Evolutionary conservation across 805 yeast species (phyloP).

Genomic region (Brettanomyces naardenensis): DNA sequence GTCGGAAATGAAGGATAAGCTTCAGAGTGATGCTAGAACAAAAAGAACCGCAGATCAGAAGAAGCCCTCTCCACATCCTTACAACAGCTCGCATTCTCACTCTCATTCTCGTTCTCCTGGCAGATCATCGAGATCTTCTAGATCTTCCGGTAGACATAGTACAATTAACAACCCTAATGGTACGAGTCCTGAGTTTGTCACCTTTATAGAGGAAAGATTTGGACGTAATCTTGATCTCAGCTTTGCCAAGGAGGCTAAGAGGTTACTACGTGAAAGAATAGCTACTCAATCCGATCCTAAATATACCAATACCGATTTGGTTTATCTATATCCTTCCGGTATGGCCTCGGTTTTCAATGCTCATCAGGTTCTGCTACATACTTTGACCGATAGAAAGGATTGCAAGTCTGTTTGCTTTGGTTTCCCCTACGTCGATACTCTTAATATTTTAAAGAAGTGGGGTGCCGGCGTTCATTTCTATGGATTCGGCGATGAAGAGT

Average conservation of each 20-base stretch:
- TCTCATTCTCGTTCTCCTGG: neutral
- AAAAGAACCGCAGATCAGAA: slow-evolving; percentile 5
- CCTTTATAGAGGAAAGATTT: slow-evolving; percentile 79
- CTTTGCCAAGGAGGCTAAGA: slow-evolving; percentile 68
- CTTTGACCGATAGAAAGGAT: slow-evolving; percentile 13
- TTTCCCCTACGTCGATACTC: slow-evolving; percentile 90
- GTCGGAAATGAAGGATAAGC: slow-evolving; percentile 44
- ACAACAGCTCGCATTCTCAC: neutral
- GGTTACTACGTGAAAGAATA: slow-evolving; percentile 66
- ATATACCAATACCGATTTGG: slow-evolving; percentile 50
- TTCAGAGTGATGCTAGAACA: slow-evolving; percentile 17
- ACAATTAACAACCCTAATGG: slow-evolving; percentile 2
- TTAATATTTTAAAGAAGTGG: slow-evolving; percentile 77
- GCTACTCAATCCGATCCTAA: slow-evolving; percentile 38
- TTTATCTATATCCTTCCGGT: slow-evolving; percentile 81
- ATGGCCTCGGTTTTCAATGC: slow-evolving; percentile 89
- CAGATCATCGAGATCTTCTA: slow-evolving; percentile 18
- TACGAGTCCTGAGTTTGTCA: slow-evolving; percentile 42
- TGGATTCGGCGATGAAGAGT: slow-evolving; percentile 73
- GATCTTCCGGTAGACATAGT: slow-evolving; percentile 15
- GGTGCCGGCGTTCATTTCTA: slow-evolving; percentile 87
- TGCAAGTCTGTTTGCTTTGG: slow-evolving; percentile 87
- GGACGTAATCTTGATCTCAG: slow-evolving; percentile 82
- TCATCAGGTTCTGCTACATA: slow-evolving; percentile 37
- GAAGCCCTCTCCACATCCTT: neutral